Evolutionary conservation across 148 eudicot genomes (phyloP).

Genomic region (Camellia sinensis): DNA sequence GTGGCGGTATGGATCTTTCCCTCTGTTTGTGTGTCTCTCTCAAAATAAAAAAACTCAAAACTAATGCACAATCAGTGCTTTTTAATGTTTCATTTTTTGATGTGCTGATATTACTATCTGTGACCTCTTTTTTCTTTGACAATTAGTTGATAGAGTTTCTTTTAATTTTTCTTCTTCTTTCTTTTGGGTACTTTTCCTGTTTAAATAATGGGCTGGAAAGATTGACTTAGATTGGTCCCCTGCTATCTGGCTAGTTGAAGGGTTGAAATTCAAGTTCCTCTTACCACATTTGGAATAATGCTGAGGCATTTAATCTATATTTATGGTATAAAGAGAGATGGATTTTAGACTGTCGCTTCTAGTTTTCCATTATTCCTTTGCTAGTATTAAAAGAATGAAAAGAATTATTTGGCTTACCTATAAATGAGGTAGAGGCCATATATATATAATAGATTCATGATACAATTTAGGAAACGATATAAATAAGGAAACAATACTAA

Average conservation of each 20-base stretch:
- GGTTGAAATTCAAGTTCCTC: background rate
- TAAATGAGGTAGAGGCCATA: too few relatives aligned
- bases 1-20: constrained; percentile 63
- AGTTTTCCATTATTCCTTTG: background rate
- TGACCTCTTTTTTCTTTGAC: background rate
- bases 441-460: too few relatives aligned
- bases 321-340: background rate
- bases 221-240: constrained; percentile 2
- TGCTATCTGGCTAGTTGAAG: constrained; percentile 1
- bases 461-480: too few relatives aligned
- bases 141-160: background rate
- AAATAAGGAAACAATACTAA: too few relatives aligned
- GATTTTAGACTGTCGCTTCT: background rate
- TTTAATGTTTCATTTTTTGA: background rate
- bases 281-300: background rate
- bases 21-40: background rate
- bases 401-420: too few relatives aligned
- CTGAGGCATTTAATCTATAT: background rate
- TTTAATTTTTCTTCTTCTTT: background rate
- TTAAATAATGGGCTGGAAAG: background rate
- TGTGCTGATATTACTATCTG: background rate
- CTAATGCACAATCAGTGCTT: background rate
- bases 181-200: background rate
- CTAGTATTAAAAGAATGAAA: too few relatives aligned
- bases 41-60: background rate